Conservation (phyloP, 805 yeast genomes). For the Kluyveromyces nonfermentans region DNA sequence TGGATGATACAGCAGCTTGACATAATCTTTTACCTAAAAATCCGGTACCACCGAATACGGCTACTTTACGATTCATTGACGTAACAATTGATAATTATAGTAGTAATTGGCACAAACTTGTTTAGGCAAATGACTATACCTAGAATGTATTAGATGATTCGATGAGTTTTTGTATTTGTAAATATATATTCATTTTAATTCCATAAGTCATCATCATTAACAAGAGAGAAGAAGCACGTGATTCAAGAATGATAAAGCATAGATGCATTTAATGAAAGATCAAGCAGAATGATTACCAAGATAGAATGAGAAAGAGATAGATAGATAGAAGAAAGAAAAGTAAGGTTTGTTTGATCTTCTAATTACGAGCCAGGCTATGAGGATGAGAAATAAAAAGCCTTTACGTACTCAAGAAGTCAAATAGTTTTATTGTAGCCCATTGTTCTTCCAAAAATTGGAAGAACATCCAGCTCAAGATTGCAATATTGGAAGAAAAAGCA, state of each 20-base stretch:
- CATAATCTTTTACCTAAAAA: conserved; percentile 68
- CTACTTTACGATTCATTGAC: conserved; percentile 24
- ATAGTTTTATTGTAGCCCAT: conserved; percentile 41
- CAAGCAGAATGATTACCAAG: background rate
- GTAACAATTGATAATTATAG: too few relatives aligned
- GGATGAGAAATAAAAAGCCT: conserved; percentile 19
- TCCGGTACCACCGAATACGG: conserved; percentile 86
- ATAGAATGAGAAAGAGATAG: too few relatives aligned
- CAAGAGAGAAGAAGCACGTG: too few relatives aligned
- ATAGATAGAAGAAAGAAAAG: too few relatives aligned
- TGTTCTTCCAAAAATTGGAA: conserved; percentile 14
- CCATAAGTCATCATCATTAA: too few relatives aligned
- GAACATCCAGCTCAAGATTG: conserved; percentile 58
- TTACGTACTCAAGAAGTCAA: conserved; percentile 53
- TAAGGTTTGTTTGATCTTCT: background rate
- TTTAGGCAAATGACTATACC: too few relatives aligned
- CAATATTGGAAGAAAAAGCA: conserved; percentile 16
- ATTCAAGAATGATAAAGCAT: too few relatives aligned
- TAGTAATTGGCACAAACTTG: too few relatives aligned
- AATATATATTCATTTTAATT: too few relatives aligned
- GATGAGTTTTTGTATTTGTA: too few relatives aligned
- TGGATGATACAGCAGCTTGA: conserved; percentile 51
- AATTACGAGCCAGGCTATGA: conserved; percentile 1
- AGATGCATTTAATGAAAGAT: too few relatives aligned
- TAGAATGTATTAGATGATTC: too few relatives aligned